Evolutionary conservation across 2,329 filamentous ascomycete species (phyloP).

Genomic region (Lasiodiplodia hormozganensis): DNA sequence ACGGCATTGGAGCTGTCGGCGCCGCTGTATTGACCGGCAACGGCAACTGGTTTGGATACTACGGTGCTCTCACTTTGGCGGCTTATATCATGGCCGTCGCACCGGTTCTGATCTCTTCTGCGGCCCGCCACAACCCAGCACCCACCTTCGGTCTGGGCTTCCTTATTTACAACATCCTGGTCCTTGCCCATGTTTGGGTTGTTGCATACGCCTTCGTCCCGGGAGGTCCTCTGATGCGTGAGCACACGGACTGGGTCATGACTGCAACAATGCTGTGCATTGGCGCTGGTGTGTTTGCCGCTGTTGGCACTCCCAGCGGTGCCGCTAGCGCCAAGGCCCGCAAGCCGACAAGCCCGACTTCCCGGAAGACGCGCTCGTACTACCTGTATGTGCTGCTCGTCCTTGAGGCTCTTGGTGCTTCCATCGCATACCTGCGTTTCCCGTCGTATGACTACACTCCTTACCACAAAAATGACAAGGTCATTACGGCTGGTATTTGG

Average conservation of each 20-base stretch:
- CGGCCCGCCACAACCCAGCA: slow-evolving; percentile 77
- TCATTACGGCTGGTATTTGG: slow-evolving; percentile 96
- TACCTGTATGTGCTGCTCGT: slow-evolving; percentile 74
- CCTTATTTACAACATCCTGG: slow-evolving; percentile 88
- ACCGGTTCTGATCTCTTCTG: slow-evolving; percentile 76
- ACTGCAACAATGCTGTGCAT: slow-evolving; percentile 81
- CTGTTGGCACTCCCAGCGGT: slow-evolving; percentile 58
- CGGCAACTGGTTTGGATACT: slow-evolving; percentile 87
- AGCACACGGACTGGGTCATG: slow-evolving; percentile 97
- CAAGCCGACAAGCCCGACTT: slow-evolving; percentile 56
- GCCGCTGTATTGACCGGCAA: slow-evolving; percentile 79
- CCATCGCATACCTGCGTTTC: slow-evolving; percentile 87
- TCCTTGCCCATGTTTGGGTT: slow-evolving; percentile 98
- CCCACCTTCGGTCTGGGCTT: slow-evolving; percentile 88
- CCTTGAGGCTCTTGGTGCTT: slow-evolving; percentile 80
- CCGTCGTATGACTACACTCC: slow-evolving; percentile 90
- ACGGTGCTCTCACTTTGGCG: slow-evolving; percentile 77
- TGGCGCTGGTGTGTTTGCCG: slow-evolving; percentile 82
- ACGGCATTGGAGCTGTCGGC: slow-evolving; percentile 77
- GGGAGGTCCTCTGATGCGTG: slow-evolving; percentile 87
- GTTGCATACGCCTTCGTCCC: slow-evolving; percentile 98
- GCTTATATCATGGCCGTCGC: slow-evolving; percentile 83
- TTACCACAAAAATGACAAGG: slow-evolving; percentile 85
- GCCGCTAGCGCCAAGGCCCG: slow-evolving; percentile 48
- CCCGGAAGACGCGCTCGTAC: slow-evolving; percentile 66